Evolutionary conservation across 148 eudicot genomes (phyloP).

Genomic region (Euryodendron excelsum): DNA sequence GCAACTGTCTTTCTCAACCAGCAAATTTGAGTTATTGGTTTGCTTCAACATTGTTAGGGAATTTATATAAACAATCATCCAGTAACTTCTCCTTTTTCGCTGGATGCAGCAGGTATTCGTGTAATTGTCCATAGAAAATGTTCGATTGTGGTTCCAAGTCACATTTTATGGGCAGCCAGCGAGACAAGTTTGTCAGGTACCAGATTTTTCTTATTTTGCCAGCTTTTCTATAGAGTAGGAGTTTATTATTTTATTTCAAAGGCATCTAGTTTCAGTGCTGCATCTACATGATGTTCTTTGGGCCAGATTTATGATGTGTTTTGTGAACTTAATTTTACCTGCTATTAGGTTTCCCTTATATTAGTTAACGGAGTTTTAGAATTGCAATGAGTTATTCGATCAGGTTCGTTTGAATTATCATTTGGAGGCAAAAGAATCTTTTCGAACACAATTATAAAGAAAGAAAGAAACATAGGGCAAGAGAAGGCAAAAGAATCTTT

Average conservation of each 20-base stretch:
- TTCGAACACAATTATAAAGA: too few relatives aligned
- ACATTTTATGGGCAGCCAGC: constrained; percentile 41
- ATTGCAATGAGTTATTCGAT: not conserved
- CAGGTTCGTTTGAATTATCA: not conserved
- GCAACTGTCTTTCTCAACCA: not conserved
- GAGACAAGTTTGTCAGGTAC: constrained; percentile 58
- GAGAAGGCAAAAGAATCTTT: too few relatives aligned
- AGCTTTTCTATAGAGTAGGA: not conserved
- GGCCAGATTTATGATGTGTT: not conserved
- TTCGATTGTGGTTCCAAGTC: constrained; percentile 51
- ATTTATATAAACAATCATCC: not conserved
- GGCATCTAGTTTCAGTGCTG: not conserved
- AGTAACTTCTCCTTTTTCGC: not conserved
- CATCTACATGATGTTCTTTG: not conserved
- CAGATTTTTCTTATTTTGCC: not conserved
- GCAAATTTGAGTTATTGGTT: not conserved
- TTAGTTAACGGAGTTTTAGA: not conserved
- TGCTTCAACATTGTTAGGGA: not conserved
- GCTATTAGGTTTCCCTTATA: not conserved
- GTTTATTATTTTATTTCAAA: not conserved
- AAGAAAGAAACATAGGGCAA: too few relatives aligned
- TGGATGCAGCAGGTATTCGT: constrained; percentile 20
- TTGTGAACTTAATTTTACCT: not conserved
- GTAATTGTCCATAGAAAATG: constrained; percentile 27
- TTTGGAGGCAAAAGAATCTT: not conserved